Base-by-base conservation (phyloP, 306 rosid species). In the Cicer pinnatifidum region DNA sequence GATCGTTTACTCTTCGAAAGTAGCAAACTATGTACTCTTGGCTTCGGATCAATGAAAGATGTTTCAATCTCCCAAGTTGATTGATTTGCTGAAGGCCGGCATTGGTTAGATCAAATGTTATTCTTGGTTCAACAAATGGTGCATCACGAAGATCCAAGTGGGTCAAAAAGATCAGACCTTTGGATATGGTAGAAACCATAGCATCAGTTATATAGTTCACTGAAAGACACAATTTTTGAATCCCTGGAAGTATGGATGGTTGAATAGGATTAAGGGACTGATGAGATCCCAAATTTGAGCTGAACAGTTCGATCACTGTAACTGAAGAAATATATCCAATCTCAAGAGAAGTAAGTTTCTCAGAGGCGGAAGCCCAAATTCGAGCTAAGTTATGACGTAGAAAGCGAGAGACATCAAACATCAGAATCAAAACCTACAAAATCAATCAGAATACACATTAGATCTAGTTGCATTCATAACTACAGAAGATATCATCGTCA, bases 71-170 rank as follows among this genome's bases (percentile, higher is more conserved):
- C 57, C 96, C 93, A 23, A 79, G 84, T 9, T 88, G 97, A 83
- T 94, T 94, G 57, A 94, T 89, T 78, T 88, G 95, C 72, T 89
- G 98, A 78, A 94, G 98, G 58, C 97, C 97, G 33, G 85, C 67
- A 33, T 94, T 89, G 68, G 98, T 91, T 2, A 94, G 92, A 82
- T 94, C 97, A 79, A 82, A 83, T 35, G 92, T 70, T 77, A 83
- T 40, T 78, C 91, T 78, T 69, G 97, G 97, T 82, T 94, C 98
- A 62, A 81, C 87, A 54, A 89, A 67, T 16, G 98, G 98, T 39
- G 98, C 89, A 78, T 94, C 98, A 66, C 88, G 89, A 79, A 94
- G 96, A 82, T 91, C 97, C 85, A 94, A 85, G 86, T 91, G 96
- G 65, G 85, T 85, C 69, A 94, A 78, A 76, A 85, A 81, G 76